A percentile compares a stretch with the other conserved stretches of the same genome.
Evolutionary conservation across 1,284 basidiomycete species (phyloP).

Genomic region (Meira miltonrushii): DNA sequence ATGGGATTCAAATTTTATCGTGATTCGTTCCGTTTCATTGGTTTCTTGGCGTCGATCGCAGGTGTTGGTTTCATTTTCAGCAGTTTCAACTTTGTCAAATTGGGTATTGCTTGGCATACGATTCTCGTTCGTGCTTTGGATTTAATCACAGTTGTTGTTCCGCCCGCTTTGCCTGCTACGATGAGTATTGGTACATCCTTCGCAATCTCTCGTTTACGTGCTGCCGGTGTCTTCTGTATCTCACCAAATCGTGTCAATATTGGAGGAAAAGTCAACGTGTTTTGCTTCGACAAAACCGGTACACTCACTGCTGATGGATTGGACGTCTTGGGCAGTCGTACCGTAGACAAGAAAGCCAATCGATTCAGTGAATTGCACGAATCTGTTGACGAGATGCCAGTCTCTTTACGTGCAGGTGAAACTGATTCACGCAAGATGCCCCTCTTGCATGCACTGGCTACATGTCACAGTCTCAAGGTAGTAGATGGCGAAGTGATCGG

Average conservation of each 20-base stretch:
- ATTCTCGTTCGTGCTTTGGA: slow-evolving; percentile 89
- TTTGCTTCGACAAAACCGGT: slow-evolving; percentile 99
- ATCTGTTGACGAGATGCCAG: slow-evolving; percentile 78
- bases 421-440: slow-evolving; percentile 65
- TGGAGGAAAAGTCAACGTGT: slow-evolving; percentile 92
- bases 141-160: slow-evolving; percentile 96
- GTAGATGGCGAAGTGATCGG: slow-evolving; percentile 85
- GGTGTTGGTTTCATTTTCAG: slow-evolving; percentile 64
- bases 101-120: slow-evolving; percentile 77
- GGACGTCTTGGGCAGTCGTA: slow-evolving; percentile 69
- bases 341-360: slow-evolving; percentile 53
- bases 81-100: slow-evolving; percentile 82
- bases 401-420: slow-evolving; percentile 53
- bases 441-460: slow-evolving; percentile 85
- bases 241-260: slow-evolving; percentile 94
- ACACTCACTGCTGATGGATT: slow-evolving; percentile 97
- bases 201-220: slow-evolving; percentile 81
- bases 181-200: slow-evolving; percentile 97
- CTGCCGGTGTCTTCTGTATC: slow-evolving; percentile 88
- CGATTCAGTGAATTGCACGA: slow-evolving; percentile 87
- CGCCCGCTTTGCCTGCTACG: slow-evolving; percentile 93
- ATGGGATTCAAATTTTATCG: slow-evolving; percentile 90
- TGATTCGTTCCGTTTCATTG: slow-evolving; percentile 94
- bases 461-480: slow-evolving; percentile 91
- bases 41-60: slow-evolving; percentile 81